phyloP scores from a whole-genome alignment of 2,329 filamentous ascomycete genomes.

The Aspergillaceae sp. region DNA sequence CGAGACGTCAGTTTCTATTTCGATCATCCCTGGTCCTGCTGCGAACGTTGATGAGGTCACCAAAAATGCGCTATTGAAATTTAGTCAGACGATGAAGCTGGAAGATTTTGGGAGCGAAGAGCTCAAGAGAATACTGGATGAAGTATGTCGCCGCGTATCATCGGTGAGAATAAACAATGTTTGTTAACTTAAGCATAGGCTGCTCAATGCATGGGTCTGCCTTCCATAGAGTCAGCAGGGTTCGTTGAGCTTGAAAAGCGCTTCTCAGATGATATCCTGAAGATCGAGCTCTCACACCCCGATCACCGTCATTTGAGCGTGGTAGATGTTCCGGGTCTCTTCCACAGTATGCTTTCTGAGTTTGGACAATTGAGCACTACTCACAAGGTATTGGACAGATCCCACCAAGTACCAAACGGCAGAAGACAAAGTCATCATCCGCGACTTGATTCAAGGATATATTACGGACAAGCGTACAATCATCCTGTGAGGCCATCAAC shows the following conservation, averaged over 20 bases:
- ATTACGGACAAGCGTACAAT: slow-evolving; percentile 49
- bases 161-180: background rate
- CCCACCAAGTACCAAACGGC: slow-evolving; percentile 46
- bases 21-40: slow-evolving; percentile 24
- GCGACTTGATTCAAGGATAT: slow-evolving; percentile 41
- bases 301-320: slow-evolving; percentile 32
- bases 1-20: slow-evolving; percentile 15
- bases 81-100: slow-evolving; percentile 4
- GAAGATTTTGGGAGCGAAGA: slow-evolving; percentile 11
- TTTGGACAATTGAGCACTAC: background rate
- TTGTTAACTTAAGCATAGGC: slow-evolving; percentile 11
- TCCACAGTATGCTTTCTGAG: slow-evolving; percentile 16
- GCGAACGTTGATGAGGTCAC: slow-evolving; percentile 9
- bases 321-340: slow-evolving; percentile 40
- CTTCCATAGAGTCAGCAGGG: slow-evolving; percentile 6
- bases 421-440: slow-evolving; percentile 47
- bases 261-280: slow-evolving; percentile 37
- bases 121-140: slow-evolving; percentile 15
- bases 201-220: slow-evolving; percentile 19
- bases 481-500: slow-evolving; percentile 38
- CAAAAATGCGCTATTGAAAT: slow-evolving; percentile 10
- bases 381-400: slow-evolving; percentile 5
- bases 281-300: slow-evolving; percentile 36
- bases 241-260: slow-evolving; percentile 12
- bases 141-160: slow-evolving; percentile 8